Evolutionary conservation across 805 yeast genomes (phyloP).

Genomic region (Suhomyces xylopsoci): DNA sequence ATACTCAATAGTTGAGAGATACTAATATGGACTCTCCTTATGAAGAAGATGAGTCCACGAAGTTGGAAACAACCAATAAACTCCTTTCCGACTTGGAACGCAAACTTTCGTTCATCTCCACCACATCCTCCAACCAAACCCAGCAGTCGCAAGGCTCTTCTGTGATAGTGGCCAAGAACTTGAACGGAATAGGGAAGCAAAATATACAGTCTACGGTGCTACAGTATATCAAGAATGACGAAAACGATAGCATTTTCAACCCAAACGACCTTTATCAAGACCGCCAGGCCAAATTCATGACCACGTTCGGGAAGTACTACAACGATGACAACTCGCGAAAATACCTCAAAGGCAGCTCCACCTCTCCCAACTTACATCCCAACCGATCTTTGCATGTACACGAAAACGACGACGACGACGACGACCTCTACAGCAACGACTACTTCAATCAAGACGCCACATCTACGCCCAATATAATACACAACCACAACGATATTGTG

Average conservation of each 20-base stretch:
- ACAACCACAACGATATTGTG: neutral
- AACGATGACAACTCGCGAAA: conserved; percentile 13
- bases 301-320: conserved; percentile 28
- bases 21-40: neutral
- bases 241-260: conserved; percentile 29
- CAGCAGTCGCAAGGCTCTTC: conserved; percentile 16
- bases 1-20: neutral
- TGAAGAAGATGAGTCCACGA: neutral
- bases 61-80: conserved; percentile 26
- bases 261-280: conserved; percentile 38
- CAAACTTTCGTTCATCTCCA: conserved; percentile 29
- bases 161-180: conserved; percentile 14
- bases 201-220: conserved; percentile 33
- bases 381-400: conserved; percentile 9
- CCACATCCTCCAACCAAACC: conserved; percentile 28
- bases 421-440: conserved; percentile 1
- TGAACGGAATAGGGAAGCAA: conserved; percentile 22
- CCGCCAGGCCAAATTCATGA: conserved; percentile 30
- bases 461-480: conserved; percentile 2
- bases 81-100: conserved; percentile 32
- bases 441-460: neutral
- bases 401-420: conserved; percentile 9
- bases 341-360: neutral
- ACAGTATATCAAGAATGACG: conserved; percentile 28
- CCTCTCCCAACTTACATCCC: conserved; percentile 3